A percentile compares a stretch with the other conserved stretches of the same genome.
These are phyloP conservation scores for Ottelia alismoides DNA, from an alignment of 106 monocot genomes.

Conservation along the genomic window DNA sequence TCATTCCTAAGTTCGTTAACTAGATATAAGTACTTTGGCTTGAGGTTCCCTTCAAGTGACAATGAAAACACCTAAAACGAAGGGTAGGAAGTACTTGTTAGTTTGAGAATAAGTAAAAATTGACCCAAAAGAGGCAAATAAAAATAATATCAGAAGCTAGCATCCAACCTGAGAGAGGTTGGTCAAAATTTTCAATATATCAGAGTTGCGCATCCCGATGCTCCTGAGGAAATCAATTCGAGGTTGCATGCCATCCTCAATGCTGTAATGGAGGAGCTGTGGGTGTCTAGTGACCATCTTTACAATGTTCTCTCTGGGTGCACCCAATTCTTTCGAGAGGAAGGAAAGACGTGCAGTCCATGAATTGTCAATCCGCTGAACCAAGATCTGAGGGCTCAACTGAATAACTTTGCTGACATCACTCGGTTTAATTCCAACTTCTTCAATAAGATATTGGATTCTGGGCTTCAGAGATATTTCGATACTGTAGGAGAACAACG, in stretches of 20 bases:
- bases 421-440: conserved; percentile 69
- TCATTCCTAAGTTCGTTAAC: conserved; percentile 91
- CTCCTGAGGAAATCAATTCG: conserved; percentile 94
- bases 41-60: conserved; percentile 81
- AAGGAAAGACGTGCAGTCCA: conserved; percentile 67
- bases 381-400: conserved; percentile 88
- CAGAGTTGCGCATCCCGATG: conserved; percentile 77
- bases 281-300: conserved; percentile 98
- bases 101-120: not conserved
- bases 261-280: conserved; percentile 96
- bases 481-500: conserved; percentile 84
- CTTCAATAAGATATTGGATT: conserved; percentile 80
- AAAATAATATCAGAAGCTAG: not conserved
- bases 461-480: conserved; percentile 85
- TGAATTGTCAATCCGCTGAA: conserved; percentile 70
- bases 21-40: conserved; percentile 88
- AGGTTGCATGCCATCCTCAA: conserved; percentile 88
- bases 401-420: conserved; percentile 88
- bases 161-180: conserved; percentile 70
- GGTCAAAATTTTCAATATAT: conserved; percentile 87
- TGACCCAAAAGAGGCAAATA: not conserved
- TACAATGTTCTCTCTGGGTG: conserved; percentile 74
- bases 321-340: conserved; percentile 83
- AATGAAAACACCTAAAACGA: conserved; percentile 7
- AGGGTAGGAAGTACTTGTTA: not conserved